These are phyloP conservation scores for Wickerhamomyces kurtzmanii DNA, from an alignment of 805 yeast species.

Conservation along the genomic window DNA sequence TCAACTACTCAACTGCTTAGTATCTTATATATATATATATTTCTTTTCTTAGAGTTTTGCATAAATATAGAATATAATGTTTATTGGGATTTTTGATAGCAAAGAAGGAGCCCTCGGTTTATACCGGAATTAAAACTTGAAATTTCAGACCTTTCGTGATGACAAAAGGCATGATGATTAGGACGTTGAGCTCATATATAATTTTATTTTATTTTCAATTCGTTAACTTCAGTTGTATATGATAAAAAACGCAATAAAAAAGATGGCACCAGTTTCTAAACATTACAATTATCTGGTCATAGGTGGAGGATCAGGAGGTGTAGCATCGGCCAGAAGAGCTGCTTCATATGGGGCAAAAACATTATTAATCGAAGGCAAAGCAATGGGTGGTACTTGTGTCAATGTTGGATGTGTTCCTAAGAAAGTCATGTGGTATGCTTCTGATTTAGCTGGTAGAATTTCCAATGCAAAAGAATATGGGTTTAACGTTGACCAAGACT, in stretches of 20 bases:
- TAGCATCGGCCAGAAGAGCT: constrained; percentile 96
- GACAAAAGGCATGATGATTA: no score
- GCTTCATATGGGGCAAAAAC: constrained; percentile 90
- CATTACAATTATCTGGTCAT: constrained; percentile 90
- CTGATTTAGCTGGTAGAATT: constrained; percentile 74
- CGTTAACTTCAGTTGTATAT: no score
- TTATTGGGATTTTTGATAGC: no score
- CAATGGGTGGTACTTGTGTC: constrained; percentile 96
- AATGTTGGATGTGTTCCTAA: constrained; percentile 99
- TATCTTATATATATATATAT: no score
- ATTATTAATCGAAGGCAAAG: constrained; percentile 68
- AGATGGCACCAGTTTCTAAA: constrained; percentile 46
- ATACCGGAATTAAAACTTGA: no score
- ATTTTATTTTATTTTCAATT: no score
- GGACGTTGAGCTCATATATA: no score
- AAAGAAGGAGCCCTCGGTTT: no score
- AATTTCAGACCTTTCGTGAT: no score
- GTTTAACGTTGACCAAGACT: constrained; percentile 46
- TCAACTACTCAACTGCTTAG: no score
- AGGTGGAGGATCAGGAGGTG: constrained; percentile 99
- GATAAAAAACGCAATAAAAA: constrained; percentile 9
- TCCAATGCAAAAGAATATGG: constrained; percentile 79
- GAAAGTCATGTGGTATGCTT: constrained; percentile 98
- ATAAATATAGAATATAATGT: no score
- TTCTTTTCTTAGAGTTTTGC: no score